Evolutionary conservation across 495 filamentous ascomycete genomes (phyloP).

Genomic region (Cudoniella acicularis): DNA sequence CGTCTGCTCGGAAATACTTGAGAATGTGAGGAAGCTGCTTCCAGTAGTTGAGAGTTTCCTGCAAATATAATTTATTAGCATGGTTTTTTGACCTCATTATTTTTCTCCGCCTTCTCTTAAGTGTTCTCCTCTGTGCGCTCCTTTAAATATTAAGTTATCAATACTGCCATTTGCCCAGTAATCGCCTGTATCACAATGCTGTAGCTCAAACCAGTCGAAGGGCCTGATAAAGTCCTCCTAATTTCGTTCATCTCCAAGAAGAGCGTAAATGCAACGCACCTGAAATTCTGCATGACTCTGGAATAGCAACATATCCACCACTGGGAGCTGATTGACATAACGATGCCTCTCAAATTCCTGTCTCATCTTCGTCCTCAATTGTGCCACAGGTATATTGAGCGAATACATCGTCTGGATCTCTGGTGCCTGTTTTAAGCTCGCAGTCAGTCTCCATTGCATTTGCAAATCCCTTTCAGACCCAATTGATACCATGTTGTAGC

Average conservation of each 20-base stretch:
- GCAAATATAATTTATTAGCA: conserved; percentile 6
- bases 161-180: too few relatives aligned
- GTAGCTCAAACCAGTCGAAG: too few relatives aligned
- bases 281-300: conserved; percentile 90
- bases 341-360: conserved; percentile 97
- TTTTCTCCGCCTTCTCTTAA: too few relatives aligned
- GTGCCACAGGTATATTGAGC: conserved; percentile 80
- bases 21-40: conserved; percentile 94
- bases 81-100: too few relatives aligned
- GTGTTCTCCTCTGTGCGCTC: too few relatives aligned
- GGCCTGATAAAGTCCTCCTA: neutral
- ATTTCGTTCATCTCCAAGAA: neutral
- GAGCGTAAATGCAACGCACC: too few relatives aligned
- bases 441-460: too few relatives aligned
- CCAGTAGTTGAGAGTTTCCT: conserved; percentile 99
- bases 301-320: conserved; percentile 83
- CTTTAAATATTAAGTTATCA: too few relatives aligned
- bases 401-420: conserved; percentile 97
- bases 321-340: conserved; percentile 82
- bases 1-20: conserved; percentile 92
- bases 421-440: conserved; percentile 60
- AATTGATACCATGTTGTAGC: too few relatives aligned
- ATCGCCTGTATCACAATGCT: too few relatives aligned
- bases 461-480: neutral
- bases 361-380: conserved; percentile 87